Percentiles rank a stretch among this genome's conserved stretches.
These are phyloP conservation scores for Aspergillus ibericus DNA, from an alignment of 2,329 filamentous ascomycete species.

Conservation along the genomic window DNA sequence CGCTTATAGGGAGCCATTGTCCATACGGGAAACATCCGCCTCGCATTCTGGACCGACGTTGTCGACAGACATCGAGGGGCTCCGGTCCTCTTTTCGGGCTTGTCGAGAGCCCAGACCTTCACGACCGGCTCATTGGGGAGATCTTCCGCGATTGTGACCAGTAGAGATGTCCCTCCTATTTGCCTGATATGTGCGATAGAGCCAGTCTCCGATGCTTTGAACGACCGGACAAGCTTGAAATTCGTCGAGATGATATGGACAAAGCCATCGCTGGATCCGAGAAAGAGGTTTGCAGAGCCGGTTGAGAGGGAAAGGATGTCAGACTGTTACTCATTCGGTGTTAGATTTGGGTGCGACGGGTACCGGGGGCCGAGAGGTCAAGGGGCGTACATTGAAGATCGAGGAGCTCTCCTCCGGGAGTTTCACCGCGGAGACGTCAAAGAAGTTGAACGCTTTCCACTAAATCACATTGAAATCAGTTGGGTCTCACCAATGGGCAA, in stretches of 20 bases:
- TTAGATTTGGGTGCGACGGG: neutral
- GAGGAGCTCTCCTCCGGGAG: conserved; percentile 74
- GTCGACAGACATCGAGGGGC: conserved; percentile 85
- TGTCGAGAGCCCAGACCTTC: conserved; percentile 97
- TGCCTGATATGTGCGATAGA: conserved; percentile 91
- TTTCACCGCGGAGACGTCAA: conserved; percentile 85
- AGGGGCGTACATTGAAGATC: conserved; percentile 69
- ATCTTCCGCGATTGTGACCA: conserved; percentile 82
- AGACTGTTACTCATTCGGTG: conserved; percentile 37
- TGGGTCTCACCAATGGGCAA: neutral
- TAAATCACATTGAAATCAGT: conserved; percentile 39
- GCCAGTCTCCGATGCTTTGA: conserved; percentile 75
- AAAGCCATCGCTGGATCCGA: conserved; percentile 80
- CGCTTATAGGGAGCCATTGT: neutral
- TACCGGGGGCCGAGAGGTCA: neutral
- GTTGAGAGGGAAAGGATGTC: conserved; percentile 82
- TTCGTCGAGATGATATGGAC: conserved; percentile 83
- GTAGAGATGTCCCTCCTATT: conserved; percentile 78
- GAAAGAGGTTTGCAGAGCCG: conserved; percentile 84
- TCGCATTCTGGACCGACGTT: conserved; percentile 80
- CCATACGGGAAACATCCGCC: conserved; percentile 84
- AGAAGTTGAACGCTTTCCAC: conserved; percentile 99
- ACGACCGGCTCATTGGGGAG: conserved; percentile 81
- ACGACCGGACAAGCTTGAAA: conserved; percentile 84
- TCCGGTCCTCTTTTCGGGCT: conserved; percentile 89